Conservation (phyloP, 2,329 filamentous ascomycete genomes). For the Myriosclerotinia scirpicola region DNA sequence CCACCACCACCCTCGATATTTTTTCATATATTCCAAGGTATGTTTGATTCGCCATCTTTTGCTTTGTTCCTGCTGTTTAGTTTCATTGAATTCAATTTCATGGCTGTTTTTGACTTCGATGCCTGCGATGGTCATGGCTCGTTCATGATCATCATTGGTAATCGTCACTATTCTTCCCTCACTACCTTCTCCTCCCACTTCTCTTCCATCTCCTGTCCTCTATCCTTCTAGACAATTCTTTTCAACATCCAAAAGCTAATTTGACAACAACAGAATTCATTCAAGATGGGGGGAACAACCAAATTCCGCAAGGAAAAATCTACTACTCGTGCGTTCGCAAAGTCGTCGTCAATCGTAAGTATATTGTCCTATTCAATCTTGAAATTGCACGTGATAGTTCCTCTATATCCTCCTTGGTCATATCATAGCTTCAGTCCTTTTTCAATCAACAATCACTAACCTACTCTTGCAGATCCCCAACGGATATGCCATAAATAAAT, state of each 20-base stretch:
- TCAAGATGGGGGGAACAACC: background rate
- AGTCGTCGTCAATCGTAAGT: background rate
- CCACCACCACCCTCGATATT: background rate
- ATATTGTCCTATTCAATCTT: background rate
- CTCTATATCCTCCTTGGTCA: background rate
- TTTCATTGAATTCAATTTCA: background rate
- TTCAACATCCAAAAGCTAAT: background rate
- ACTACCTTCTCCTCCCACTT: no score
- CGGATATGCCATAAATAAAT: background rate
- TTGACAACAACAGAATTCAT: background rate
- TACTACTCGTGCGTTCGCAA: no score
- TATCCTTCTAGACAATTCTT: background rate
- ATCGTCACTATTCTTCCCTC: no score
- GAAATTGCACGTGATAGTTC: no score
- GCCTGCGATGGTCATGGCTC: background rate
- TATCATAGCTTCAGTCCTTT: background rate
- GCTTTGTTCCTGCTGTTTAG: background rate
- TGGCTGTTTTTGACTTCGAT: background rate
- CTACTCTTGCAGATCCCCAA: background rate
- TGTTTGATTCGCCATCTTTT: background rate
- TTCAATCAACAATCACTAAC: background rate
- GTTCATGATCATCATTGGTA: no score
- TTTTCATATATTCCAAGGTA: background rate
- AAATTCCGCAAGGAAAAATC: background rate
- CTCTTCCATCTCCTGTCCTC: background rate